Base-by-base conservation (phyloP, 2,329 filamentous ascomycete species). In the Phyllosticta citriasiana region DNA sequence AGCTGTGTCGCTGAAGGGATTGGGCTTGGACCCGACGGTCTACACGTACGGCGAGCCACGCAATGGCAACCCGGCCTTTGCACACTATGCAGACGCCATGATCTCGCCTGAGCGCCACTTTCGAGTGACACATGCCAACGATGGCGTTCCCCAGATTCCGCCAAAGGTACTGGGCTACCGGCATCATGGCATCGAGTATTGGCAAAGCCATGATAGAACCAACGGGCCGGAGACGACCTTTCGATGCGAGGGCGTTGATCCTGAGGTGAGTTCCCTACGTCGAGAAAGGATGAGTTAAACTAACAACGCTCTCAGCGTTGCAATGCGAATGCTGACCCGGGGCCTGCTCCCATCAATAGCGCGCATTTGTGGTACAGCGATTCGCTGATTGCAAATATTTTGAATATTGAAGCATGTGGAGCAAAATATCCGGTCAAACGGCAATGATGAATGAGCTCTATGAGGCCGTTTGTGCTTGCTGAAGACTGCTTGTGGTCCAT, bases 51-150 rank as follows among this genome's bases (percentile, higher is more conserved):
- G 60, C 10, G 47, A 61, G 50, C 55, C 60, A 5, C 60, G 60
- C n/a, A 61, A 54, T 8, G 60, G 60, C 30, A 61, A 61, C n/a
- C 47, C 55, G 6, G 55, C 55, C 6, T 61, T 47, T 27, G 55
- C 60, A 47, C 25, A 57, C 50, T 61, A 57, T 47, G 35, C 57
- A 2, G 55, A 61, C 16, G 54, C 27, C n/a, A 26, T 35, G 22
- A 55, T 55, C 16, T 51, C 60, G 10, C 22, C 40, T 14, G 50
- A 52, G n/a, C 56, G 50, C 8, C 27, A 57, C 40, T 61, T 61
- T 51, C 60, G 60, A 16, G 60, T 61, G 47, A 61, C 60, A 33
- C 60, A 61, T 24, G 55, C 55, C 55, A 61, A 61, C 22, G 60
- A 61, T n/a, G 60, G 60, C 47, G 60, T 61, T 16, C 60, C 60